Percentiles rank a stretch among this genome's conserved stretches.
phyloP scores from a whole-genome alignment of 805 yeast genomes.

The Starmerella geochares region DNA sequence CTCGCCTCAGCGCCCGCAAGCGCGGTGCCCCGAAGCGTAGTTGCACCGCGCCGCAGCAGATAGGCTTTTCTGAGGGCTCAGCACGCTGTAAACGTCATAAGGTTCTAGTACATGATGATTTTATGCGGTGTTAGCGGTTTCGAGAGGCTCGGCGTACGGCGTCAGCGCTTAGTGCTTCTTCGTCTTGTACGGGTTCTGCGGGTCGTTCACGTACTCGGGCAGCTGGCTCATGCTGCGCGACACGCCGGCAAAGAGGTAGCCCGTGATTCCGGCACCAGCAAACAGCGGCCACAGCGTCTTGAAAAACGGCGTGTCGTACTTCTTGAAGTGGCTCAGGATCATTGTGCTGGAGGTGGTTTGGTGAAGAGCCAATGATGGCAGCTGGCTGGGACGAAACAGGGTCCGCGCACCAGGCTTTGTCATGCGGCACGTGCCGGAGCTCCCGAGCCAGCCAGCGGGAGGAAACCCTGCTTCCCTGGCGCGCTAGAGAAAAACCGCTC shows the following conservation, averaged over 20 bases:
- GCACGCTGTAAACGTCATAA: no score
- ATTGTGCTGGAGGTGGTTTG: not conserved
- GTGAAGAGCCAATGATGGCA: slow-evolving; percentile 1
- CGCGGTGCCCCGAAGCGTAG: no score
- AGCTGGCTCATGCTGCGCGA: slow-evolving; percentile 56
- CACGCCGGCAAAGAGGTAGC: slow-evolving; percentile 59
- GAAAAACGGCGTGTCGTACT: slow-evolving; percentile 44
- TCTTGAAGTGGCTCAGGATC: slow-evolving; percentile 24
- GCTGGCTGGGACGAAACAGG: not conserved
- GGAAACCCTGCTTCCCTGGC: not conserved
- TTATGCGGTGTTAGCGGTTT: not conserved
- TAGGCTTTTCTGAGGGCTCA: no score
- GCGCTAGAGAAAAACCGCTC: not conserved
- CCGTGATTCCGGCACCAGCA: slow-evolving; percentile 66
- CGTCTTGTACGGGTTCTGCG: slow-evolving; percentile 73
- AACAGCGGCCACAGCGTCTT: slow-evolving; percentile 85
- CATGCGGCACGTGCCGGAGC: slow-evolving; percentile 1
- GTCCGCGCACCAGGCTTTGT: not conserved
- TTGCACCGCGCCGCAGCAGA: no score
- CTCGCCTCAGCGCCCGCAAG: no score
- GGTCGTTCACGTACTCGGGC: slow-evolving; percentile 80
- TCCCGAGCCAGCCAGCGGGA: no score
- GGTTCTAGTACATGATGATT: no score
- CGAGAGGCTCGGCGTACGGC: not conserved
- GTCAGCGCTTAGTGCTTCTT: slow-evolving; percentile 32